Conservation (phyloP, 2,329 filamentous ascomycete species). For the Sphaerulina vaccinii region DNA sequence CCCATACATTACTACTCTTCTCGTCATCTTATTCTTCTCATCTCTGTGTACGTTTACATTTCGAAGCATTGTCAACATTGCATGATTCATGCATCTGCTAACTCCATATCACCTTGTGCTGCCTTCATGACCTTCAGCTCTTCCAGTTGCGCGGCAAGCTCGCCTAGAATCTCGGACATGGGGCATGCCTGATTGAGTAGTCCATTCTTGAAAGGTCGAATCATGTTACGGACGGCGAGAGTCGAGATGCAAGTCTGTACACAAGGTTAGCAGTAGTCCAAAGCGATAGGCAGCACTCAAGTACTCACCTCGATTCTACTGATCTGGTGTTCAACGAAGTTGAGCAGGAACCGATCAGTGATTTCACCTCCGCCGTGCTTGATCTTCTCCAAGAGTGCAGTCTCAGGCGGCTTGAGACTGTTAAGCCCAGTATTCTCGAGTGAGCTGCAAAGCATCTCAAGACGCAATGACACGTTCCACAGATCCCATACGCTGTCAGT, state of each 20-base stretch:
- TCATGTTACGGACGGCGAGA: constrained; percentile 74
- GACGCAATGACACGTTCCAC: constrained; percentile 81
- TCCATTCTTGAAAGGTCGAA: constrained; percentile 65
- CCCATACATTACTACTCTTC: background rate
- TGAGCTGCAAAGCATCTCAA: constrained; percentile 90
- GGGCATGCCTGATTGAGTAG: constrained; percentile 74
- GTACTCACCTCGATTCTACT: constrained; percentile 84
- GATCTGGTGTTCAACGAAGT: constrained; percentile 92
- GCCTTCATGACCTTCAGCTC: constrained; percentile 54
- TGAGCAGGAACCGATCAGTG: constrained; percentile 81
- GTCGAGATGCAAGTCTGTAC: constrained; percentile 75
- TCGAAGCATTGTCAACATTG: background rate
- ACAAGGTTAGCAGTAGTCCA: constrained; percentile 27
- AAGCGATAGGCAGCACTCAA: background rate
- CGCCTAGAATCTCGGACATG: constrained; percentile 68
- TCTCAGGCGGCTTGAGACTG: constrained; percentile 74
- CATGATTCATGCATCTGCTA: constrained; percentile 6
- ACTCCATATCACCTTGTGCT: constrained; percentile 10
- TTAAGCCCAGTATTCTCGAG: constrained; percentile 69
- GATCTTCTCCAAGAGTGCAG: constrained; percentile 74
- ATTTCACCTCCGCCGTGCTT: constrained; percentile 75
- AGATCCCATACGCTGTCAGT: constrained; percentile 83
- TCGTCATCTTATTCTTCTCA: background rate
- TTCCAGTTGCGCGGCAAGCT: constrained; percentile 60
- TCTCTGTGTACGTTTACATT: background rate